phyloP scores from a whole-genome alignment of 164 flowering plant species.

The Sextonia rubra region DNA sequence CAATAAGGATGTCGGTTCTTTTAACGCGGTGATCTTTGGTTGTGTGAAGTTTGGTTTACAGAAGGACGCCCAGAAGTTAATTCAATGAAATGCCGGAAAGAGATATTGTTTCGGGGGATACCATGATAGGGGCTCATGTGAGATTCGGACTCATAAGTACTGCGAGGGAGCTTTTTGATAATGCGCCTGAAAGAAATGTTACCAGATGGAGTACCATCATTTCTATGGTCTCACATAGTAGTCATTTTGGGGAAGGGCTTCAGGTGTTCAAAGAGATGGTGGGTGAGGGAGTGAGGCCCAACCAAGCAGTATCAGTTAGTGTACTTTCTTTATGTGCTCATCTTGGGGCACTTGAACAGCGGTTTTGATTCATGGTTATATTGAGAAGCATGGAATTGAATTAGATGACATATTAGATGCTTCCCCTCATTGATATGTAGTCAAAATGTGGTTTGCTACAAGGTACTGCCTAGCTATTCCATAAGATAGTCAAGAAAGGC shows the following conservation, averaged over 20 bases:
- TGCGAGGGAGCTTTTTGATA: constrained; percentile 11
- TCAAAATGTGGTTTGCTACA: constrained; percentile 17
- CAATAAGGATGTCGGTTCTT: constrained; percentile 12
- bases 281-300: constrained; percentile 15
- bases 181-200: constrained; percentile 12
- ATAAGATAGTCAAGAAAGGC: constrained; percentile 11
- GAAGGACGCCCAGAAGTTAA: constrained; percentile 7
- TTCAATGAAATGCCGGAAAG: constrained; percentile 19
- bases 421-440: constrained; percentile 17
- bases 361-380: constrained; percentile 16
- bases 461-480: constrained; percentile 8
- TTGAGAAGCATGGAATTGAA: constrained; percentile 11
- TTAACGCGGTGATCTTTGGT: constrained; percentile 16
- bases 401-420: constrained; percentile 17
- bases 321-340: constrained; percentile 21
- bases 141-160: constrained; percentile 11
- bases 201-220: constrained; percentile 18
- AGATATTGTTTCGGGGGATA: constrained; percentile 22
- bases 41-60: constrained; percentile 12
- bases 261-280: constrained; percentile 16
- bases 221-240: constrained; percentile 15
- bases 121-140: constrained; percentile 19
- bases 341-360: constrained; percentile 24
- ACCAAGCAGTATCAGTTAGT: constrained; percentile 21
- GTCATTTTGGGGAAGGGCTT: constrained; percentile 11